Evolutionary conservation across 345 rosid species (phyloP).

Genomic region (Linum trigynum): DNA sequence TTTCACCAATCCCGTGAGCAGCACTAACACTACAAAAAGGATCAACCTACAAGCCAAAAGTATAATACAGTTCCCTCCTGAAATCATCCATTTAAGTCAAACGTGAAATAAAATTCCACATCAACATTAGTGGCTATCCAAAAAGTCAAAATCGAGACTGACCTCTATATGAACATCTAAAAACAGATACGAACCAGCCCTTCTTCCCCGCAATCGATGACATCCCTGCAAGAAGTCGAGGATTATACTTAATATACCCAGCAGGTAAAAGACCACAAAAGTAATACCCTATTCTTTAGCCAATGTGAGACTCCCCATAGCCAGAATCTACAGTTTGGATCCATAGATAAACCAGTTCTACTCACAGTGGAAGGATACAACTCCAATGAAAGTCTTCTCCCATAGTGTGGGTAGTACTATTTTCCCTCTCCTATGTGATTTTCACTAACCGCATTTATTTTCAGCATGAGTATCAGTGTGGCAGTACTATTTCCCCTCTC

Average conservation of each 20-base stretch:
- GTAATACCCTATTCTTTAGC: neutral
- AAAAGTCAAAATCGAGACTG: slow-evolving; percentile 13
- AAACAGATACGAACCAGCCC: slow-evolving; percentile 79
- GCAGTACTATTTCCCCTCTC: no score
- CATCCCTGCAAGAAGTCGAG: slow-evolving; percentile 49
- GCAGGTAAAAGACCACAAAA: slow-evolving; percentile 5
- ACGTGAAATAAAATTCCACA: neutral
- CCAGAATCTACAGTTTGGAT: no score
- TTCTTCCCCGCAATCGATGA: slow-evolving; percentile 91
- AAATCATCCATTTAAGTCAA: neutral
- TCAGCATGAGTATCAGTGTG: no score
- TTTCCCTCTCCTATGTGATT: no score
- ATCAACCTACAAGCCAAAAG: slow-evolving; percentile 49
- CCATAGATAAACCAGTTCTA: no score
- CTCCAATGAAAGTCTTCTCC: no score
- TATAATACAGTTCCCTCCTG: slow-evolving; percentile 1
- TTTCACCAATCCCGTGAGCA: slow-evolving; percentile 83
- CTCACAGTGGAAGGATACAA: no score
- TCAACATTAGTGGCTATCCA: neutral
- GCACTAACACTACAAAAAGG: slow-evolving; percentile 85
- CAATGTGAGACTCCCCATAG: neutral
- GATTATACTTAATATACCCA: slow-evolving; percentile 2
- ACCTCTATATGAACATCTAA: slow-evolving; percentile 97
- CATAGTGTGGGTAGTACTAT: no score
- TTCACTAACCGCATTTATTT: no score